phyloP scores from a whole-genome alignment of 805 yeast genomes.

The Clavispora carvajalis region DNA sequence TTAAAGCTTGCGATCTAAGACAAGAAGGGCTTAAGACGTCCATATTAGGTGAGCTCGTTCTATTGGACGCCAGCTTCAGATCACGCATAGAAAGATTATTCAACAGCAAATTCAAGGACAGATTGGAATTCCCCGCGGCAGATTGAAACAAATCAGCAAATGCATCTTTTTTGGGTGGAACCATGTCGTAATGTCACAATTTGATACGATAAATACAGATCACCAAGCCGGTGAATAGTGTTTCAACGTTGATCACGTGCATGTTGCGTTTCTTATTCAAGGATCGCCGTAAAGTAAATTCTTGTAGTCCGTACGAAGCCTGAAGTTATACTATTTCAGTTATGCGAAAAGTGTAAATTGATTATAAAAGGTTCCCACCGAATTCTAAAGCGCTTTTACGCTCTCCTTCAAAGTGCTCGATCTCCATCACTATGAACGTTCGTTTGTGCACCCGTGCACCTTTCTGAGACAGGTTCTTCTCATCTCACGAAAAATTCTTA shows the following conservation, averaged over 20 bases:
- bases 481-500: constrained; percentile 10
- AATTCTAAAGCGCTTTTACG: too few species aligned
- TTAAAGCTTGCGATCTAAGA: constrained; percentile 1
- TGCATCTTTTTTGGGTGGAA: constrained; percentile 39
- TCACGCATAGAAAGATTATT: constrained; percentile 8
- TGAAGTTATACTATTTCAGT: too few species aligned
- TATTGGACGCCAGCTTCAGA: constrained; percentile 1
- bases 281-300: too few species aligned
- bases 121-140: constrained; percentile 16
- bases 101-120: constrained; percentile 7
- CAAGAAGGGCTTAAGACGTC: constrained; percentile 9
- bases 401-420: too few species aligned
- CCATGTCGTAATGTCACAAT: constrained; percentile 13
- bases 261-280: too few species aligned
- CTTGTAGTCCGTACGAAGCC: too few species aligned
- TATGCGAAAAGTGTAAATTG: too few species aligned
- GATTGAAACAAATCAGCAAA: constrained; percentile 39
- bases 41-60: constrained; percentile 5
- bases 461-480: constrained; percentile 2
- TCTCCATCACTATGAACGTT: not conserved
- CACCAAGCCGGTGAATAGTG: not conserved
- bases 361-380: too few species aligned
- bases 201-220: not conserved
- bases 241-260: not conserved
- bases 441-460: not conserved